Evolutionary conservation across 1,284 basidiomycete genomes (phyloP), one percentile per base, ranked within the genome.

Genomic region (Ustilago tritici): DNA sequence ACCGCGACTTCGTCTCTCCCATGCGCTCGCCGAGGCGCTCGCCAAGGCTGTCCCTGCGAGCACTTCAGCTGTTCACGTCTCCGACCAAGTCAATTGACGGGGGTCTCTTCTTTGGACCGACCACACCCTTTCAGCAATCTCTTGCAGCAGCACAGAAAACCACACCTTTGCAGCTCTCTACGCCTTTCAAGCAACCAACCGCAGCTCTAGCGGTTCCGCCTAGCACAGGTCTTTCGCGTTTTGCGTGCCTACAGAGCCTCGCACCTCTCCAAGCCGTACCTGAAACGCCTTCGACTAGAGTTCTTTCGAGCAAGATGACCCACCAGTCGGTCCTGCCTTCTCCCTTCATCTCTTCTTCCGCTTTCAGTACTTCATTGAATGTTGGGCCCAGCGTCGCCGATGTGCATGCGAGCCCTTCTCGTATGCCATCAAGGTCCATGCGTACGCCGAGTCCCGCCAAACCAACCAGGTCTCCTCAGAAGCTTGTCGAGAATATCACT

Each of bases 231-330:
- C 65, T 73, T 11, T 73, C 70, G 4, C 57, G 70, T 15, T 73
- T 73, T n/a, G 70, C 70, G 41, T 73, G 70, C 52, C 50, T 73
- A 36, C 70, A 73, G 56, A 68, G 65, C n/a, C 28, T 73, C 19
- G 53, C 65, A 4, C 12, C 65, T 3, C 34, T 50, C 57, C 63
- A 57, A 40, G 50, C 36, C 17, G 40, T 46, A 5, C 54, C 57
- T 7, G 65, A 64, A n/a, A 73, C 70, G 11, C 70, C 70, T 11
- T 34, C 65, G 8, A 68, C 46, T 23, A 67, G 65, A 15, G 65
- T 49, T 7, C 55, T 61, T 14, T 67, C 65, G 2, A 49, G 67
- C 28, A 61, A 59, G 1, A 15, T 68, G 32, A 59, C 58, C 14
- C 61, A 73, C 1, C 70, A 61, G 2, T 31, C 46, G 23, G 35